Evolutionary conservation across 2,329 filamentous ascomycete species (phyloP).

Genomic region (Zasmidium citrigriseum): DNA sequence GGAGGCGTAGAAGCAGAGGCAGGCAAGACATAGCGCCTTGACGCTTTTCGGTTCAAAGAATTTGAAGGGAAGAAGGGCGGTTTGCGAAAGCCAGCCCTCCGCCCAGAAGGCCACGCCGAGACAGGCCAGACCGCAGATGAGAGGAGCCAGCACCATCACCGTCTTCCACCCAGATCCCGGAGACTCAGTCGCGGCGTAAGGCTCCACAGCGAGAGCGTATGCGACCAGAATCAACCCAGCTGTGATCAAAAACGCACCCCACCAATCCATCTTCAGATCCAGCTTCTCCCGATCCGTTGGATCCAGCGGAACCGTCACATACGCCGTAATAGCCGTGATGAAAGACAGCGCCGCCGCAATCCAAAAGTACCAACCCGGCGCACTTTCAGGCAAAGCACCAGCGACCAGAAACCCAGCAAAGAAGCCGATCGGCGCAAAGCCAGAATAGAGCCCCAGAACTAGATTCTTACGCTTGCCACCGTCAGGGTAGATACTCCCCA

Average conservation of each 20-base stretch:
- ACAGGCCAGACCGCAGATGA: constrained; percentile 29
- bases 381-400: constrained; percentile 29
- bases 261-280: constrained; percentile 40
- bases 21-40: constrained; percentile 35
- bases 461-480: constrained; percentile 35
- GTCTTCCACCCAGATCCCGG: constrained; percentile 26
- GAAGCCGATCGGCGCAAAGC: constrained; percentile 39
- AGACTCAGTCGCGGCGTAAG: constrained; percentile 25
- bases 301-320: constrained; percentile 36
- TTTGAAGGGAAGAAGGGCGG: constrained; percentile 38
- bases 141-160: constrained; percentile 31
- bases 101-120: constrained; percentile 34
- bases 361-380: constrained; percentile 38
- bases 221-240: constrained; percentile 36
- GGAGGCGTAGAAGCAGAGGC: constrained; percentile 39
- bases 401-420: constrained; percentile 37
- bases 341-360: constrained; percentile 32
- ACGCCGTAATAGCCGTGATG: constrained; percentile 32
- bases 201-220: constrained; percentile 37
- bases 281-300: constrained; percentile 31
- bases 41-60: constrained; percentile 37
- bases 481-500: constrained; percentile 35
- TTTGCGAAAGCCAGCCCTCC: constrained; percentile 35
- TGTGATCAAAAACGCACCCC: constrained; percentile 36
- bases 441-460: constrained; percentile 38